These are phyloP conservation scores for Boletus sp. DNA, from an alignment of 1,284 basidiomycete species.

Conservation along the genomic window DNA sequence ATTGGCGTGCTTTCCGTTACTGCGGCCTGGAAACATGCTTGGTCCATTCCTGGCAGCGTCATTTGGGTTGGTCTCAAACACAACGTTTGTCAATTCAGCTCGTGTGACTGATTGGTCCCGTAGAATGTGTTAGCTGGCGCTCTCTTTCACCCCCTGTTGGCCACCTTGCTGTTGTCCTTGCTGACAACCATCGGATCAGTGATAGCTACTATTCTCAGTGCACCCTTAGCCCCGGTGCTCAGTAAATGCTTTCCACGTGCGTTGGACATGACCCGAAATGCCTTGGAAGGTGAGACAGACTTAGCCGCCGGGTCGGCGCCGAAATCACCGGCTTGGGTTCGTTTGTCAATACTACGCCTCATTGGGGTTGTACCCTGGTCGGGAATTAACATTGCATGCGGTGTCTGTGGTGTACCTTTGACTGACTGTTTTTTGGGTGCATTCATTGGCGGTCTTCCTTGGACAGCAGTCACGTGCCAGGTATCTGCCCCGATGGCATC, in stretches of 20 bases:
- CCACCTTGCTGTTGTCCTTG: slow-evolving; percentile 72
- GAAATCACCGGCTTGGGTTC: slow-evolving; percentile 73
- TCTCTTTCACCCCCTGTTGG: slow-evolving; percentile 74
- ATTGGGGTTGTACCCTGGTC: slow-evolving; percentile 92
- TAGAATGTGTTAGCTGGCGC: slow-evolving; percentile 90
- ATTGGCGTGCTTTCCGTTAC: slow-evolving; percentile 80
- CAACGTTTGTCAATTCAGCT: slow-evolving; percentile 12
- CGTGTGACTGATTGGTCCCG: slow-evolving; percentile 21
- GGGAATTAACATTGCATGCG: slow-evolving; percentile 91
- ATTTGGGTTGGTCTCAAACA: slow-evolving; percentile 61
- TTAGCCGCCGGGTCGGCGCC: slow-evolving; percentile 32
- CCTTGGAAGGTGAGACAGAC: slow-evolving; percentile 53
- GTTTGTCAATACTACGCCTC: slow-evolving; percentile 78
- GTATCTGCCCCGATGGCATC: slow-evolving; percentile 36
- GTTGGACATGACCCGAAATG: slow-evolving; percentile 72
- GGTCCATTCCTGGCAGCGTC: slow-evolving; percentile 89
- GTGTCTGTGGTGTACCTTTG: slow-evolving; percentile 77
- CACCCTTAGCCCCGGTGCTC: slow-evolving; percentile 81
- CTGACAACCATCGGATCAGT: slow-evolving; percentile 85
- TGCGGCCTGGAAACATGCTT: slow-evolving; percentile 90
- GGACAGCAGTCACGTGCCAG: slow-evolving; percentile 85
- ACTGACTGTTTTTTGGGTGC: slow-evolving; percentile 73
- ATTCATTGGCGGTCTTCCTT: slow-evolving; percentile 78
- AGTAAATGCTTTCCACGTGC: slow-evolving; percentile 78
- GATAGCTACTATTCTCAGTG: slow-evolving; percentile 72